Evolutionary conservation across 2,329 filamentous ascomycete genomes (phyloP).

Genomic region (Penicillium concentricum): DNA sequence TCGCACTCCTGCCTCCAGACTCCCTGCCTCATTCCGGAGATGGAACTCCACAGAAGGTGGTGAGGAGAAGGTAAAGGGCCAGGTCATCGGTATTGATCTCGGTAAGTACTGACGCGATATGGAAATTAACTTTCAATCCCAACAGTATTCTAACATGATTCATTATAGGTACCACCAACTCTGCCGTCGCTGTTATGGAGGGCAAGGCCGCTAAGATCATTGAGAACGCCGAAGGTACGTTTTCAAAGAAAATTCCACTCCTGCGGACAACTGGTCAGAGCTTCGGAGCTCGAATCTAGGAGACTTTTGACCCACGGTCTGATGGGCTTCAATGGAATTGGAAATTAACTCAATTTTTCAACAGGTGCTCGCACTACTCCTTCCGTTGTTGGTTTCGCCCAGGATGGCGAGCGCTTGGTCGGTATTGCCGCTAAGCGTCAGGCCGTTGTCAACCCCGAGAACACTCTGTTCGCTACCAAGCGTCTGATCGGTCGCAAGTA

Average conservation of each 20-base stretch:
- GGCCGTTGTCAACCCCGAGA: constrained; percentile 97
- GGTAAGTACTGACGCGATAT: constrained; percentile 55
- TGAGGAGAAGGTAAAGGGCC: constrained; percentile 82
- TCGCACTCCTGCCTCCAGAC: constrained; percentile 67
- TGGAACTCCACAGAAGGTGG: constrained; percentile 54
- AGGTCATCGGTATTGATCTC: constrained; percentile 97
- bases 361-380: constrained; percentile 84
- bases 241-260: constrained; percentile 16
- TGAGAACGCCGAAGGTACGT: constrained; percentile 89
- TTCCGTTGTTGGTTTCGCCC: constrained; percentile 91
- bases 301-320: not conserved
- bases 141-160: constrained; percentile 16
- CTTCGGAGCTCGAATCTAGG: not conserved
- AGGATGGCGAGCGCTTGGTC: constrained; percentile 93
- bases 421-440: constrained; percentile 98
- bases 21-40: constrained; percentile 68
- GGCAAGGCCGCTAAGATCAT: constrained; percentile 94
- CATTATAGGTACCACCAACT: constrained; percentile 80
- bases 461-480: constrained; percentile 98
- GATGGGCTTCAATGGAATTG: not conserved
- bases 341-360: constrained; percentile 16
- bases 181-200: constrained; percentile 95
- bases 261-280: constrained; percentile 11
- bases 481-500: constrained; percentile 98
- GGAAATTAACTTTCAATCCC: not conserved